phyloP scores from a whole-genome alignment of 176 grass and related monocot genomes.

The Carex myosuroides region DNA sequence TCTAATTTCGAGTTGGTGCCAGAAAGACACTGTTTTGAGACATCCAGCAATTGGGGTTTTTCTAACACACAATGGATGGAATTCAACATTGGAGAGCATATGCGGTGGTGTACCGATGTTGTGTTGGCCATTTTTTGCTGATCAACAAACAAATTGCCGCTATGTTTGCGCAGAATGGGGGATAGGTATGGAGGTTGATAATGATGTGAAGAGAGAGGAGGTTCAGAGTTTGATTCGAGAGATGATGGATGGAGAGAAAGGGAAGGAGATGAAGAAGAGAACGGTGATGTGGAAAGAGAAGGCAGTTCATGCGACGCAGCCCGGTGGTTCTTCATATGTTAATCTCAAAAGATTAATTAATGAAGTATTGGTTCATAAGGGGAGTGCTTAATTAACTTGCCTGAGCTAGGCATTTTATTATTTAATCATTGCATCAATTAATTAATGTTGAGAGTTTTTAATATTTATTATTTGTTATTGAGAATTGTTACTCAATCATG shows the following conservation, averaged over 20 bases:
- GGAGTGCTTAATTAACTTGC: not conserved
- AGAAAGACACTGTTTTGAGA: conserved; percentile 2
- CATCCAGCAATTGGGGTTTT: conserved; percentile 17
- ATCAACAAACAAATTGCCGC: conserved; percentile 22
- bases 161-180: conserved; percentile 9
- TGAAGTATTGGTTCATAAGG: not conserved
- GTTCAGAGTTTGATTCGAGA: conserved; percentile 6
- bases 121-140: conserved; percentile 13
- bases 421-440: not conserved
- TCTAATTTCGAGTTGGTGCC: conserved; percentile 17
- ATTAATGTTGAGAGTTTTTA: not conserved
- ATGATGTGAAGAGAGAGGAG: conserved; percentile 22
- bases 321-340: conserved; percentile 3
- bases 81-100: conserved; percentile 18
- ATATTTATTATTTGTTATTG: not conserved
- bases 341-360: conserved; percentile 15
- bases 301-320: not conserved
- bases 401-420: not conserved
- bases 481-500: too few species aligned
- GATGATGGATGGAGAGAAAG: conserved; percentile 21
- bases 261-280: conserved; percentile 3
- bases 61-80: conserved; percentile 16
- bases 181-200: conserved; percentile 18
- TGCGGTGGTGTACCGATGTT: conserved; percentile 13
- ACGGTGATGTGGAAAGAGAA: not conserved